phyloP scores from a whole-genome alignment of 352 stramenopile genomes.

The Nannochloropsis limnetica region DNA sequence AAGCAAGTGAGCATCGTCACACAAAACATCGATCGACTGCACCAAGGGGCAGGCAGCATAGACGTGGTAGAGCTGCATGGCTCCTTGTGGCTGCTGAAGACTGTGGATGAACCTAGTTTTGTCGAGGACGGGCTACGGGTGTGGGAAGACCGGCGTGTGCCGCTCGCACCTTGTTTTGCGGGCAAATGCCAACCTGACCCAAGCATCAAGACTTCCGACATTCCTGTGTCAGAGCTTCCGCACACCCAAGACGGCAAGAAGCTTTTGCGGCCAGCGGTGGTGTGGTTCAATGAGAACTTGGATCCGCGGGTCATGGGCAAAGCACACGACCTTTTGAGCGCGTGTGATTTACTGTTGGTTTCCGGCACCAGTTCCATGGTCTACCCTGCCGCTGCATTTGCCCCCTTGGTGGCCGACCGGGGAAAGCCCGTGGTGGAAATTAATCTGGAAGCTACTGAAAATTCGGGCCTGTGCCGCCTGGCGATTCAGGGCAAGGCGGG shows the following conservation, averaged over 20 bases:
- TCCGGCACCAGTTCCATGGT: neutral
- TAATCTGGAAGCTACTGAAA: neutral
- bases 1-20: neutral
- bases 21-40: slow-evolving; percentile 8
- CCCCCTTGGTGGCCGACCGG: neutral
- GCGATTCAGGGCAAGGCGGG: neutral
- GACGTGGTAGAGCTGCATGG: neutral
- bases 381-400: neutral
- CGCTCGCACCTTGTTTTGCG: neutral
- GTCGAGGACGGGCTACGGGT: neutral
- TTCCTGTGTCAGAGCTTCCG: neutral
- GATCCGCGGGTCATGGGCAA: neutral
- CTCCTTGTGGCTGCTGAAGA: neutral
- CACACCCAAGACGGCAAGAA: neutral
- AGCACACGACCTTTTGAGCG: neutral
- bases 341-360: neutral
- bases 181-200: neutral
- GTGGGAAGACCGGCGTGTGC: neutral
- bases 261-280: neutral
- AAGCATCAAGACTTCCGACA: neutral
- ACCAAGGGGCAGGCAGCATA: neutral
- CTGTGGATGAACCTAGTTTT: neutral
- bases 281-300: neutral
- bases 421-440: neutral
- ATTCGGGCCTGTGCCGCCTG: neutral